Evolutionary conservation across 1,284 basidiomycete species (phyloP), one percentile per base, ranked within the genome.

Genomic region (Boletellus sp.): DNA sequence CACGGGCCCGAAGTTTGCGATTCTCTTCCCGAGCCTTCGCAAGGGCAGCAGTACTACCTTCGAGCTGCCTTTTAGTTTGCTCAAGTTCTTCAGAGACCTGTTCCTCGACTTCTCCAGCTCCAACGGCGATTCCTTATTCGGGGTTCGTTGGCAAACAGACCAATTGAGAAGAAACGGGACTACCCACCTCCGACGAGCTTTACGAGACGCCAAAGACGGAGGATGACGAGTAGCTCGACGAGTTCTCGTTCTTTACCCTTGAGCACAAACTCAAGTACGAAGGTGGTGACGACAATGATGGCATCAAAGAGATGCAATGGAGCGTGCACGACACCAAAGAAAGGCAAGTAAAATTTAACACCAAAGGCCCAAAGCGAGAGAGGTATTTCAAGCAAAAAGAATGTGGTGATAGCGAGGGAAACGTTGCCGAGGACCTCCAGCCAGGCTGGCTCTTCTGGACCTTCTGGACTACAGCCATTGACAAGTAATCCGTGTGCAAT

Each of bases 371-470:
- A 88, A 8, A 85, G 50, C 3, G 77, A 67, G 36, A 87, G 52
- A 2, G 87, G 84, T 40, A 91, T 85, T 78, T 91, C 88, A 52
- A 82, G 25, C 20, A 91, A 63, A 74, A 91, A 90, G 60, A 86
- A 59, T 8, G 77, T 74, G 46, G 81, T 87, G 45, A 90, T 89
- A 43, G 54, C 69, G 36, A 86, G 73, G 4, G 87, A 88, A 48
- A 85, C 64, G 50, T 77, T 68, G 10, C 80, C 68, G 30, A 88
- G 69, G 33, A 78, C 61, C 47, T 79, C 73, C 8, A 90, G 74
- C 84, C 83, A 88, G 11, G 60, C 44, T 1, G 84, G 83, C 8
- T 59, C 57, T 11, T 77, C 76, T 17, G 69, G 67, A 4, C 69
- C 69, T n/a, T 68, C 64, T 10, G 72, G 64, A 8, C 63, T 63